Percentiles rank a stretch among this genome's conserved stretches.
phyloP scores from a whole-genome alignment of 129 eudicot species.

The Pittosporum tobira region DNA sequence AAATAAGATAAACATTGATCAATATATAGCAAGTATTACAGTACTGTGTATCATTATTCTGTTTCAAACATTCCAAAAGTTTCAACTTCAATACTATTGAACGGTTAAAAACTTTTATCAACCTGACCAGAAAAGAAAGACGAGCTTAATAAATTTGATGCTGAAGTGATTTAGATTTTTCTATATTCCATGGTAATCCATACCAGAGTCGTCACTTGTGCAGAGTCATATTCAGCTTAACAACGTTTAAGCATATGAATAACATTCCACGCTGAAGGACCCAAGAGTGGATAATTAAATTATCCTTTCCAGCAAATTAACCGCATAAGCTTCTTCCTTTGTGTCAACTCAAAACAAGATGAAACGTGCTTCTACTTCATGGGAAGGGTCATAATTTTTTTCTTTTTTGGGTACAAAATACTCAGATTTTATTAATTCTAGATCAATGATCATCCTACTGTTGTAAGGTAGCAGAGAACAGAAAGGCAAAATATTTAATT shows the following conservation, averaged over 20 bases:
- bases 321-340: neutral
- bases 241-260: neutral
- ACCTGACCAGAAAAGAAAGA: too few species aligned
- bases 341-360: neutral
- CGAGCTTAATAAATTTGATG: slow-evolving; percentile 1
- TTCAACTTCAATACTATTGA: too few species aligned
- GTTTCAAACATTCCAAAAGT: too few species aligned
- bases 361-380: neutral
- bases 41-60: too few species aligned
- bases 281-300: slow-evolving; percentile 1
- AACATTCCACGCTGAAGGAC: neutral
- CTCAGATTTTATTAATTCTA: slow-evolving; percentile 18
- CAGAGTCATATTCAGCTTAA: neutral
- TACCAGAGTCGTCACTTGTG: neutral
- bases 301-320: neutral
- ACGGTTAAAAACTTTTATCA: too few species aligned
- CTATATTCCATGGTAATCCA: neutral
- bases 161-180: neutral
- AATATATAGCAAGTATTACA: too few species aligned
- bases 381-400: neutral
- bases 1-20: too few species aligned
- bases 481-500: slow-evolving; percentile 26
- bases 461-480: slow-evolving; percentile 20
- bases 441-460: slow-evolving; percentile 20
- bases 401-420: neutral